Percentiles rank a stretch among this genome's conserved stretches.
These are phyloP conservation scores for Actinidia polygama DNA, from an alignment of 179 eudicot genomes.

Conservation along the genomic window DNA sequence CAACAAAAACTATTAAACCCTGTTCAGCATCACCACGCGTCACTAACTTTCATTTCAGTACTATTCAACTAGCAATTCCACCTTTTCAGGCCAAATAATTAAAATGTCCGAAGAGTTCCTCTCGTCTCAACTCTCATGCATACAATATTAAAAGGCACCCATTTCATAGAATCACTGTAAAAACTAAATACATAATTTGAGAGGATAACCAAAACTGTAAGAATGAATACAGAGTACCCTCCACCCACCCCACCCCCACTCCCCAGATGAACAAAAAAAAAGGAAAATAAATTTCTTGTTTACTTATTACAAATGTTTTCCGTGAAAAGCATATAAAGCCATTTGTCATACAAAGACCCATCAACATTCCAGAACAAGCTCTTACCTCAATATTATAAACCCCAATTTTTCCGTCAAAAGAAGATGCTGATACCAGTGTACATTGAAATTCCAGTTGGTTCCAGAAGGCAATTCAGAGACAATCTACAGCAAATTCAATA, in stretches of 20 bases:
- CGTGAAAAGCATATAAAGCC: not conserved
- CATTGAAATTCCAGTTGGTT: constrained; percentile 92
- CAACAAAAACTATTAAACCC: not conserved
- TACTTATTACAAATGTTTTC: not conserved
- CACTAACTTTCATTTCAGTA: not conserved
- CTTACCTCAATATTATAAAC: constrained; percentile 91
- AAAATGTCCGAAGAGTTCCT: not conserved
- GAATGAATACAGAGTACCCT: not conserved
- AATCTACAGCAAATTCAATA: constrained; percentile 56
- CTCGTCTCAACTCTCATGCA: not conserved
- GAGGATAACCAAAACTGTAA: not conserved
- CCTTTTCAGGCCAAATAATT: not conserved
- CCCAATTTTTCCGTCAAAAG: constrained; percentile 96
- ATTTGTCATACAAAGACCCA: not conserved
- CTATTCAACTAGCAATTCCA: not conserved
- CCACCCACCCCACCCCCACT: not conserved
- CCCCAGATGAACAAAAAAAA: too few relatives aligned
- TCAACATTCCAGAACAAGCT: constrained; percentile 8
- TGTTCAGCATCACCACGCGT: not conserved
- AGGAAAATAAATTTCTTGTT: too few relatives aligned
- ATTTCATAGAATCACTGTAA: not conserved
- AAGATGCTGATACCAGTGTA: constrained; percentile 99
- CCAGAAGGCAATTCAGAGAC: constrained; percentile 93
- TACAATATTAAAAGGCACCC: not conserved
- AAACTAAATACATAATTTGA: not conserved